Percentiles rank a stretch among this genome's conserved stretches.
phyloP scores from a whole-genome alignment of 2,329 filamentous ascomycete genomes.

The Neofusicoccum sp. region DNA sequence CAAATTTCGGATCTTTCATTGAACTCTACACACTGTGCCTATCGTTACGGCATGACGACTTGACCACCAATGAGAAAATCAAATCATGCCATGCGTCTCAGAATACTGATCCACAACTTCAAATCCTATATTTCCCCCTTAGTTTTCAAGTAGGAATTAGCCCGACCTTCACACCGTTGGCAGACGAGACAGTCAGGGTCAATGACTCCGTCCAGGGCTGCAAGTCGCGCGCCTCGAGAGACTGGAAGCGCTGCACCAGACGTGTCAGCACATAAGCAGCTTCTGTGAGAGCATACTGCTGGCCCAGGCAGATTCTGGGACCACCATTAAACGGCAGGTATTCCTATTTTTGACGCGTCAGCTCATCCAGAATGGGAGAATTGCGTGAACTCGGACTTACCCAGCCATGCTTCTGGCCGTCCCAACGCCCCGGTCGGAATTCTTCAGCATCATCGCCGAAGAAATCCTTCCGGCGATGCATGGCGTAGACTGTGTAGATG shows the following conservation, averaged over 20 bases:
- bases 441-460: constrained; percentile 53
- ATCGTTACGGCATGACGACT: no score
- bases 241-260: background rate
- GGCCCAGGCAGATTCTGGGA: constrained; percentile 14
- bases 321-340: constrained; percentile 21
- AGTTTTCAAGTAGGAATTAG: background rate
- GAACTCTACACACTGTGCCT: no score
- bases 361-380: background rate
- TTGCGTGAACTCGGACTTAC: constrained; percentile 3
- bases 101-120: no score
- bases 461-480: constrained; percentile 54
- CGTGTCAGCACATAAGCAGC: background rate
- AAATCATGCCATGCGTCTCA: no score
- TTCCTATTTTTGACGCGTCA: background rate
- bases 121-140: no score
- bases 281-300: constrained; percentile 8
- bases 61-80: no score
- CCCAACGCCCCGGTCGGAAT: constrained; percentile 55
- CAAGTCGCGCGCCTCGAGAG: background rate
- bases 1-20: no score
- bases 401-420: constrained; percentile 38
- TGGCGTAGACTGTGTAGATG: constrained; percentile 48
- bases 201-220: background rate
- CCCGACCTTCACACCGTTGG: background rate
- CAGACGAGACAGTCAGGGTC: background rate